phyloP scores from a whole-genome alignment of 2,329 filamentous ascomycete genomes.

The Diaporthe nobilis region DNA sequence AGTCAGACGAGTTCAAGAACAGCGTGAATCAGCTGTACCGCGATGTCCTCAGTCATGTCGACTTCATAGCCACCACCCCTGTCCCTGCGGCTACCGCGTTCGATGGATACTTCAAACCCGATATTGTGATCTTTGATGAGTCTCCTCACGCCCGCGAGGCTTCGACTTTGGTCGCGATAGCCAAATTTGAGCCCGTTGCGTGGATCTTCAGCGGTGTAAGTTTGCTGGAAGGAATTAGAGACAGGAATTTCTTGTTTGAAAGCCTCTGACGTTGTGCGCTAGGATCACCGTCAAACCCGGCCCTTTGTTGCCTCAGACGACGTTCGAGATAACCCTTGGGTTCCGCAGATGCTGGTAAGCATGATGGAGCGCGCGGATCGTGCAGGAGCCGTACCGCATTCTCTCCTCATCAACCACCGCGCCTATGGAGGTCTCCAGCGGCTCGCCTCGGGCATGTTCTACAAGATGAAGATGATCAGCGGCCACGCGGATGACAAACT shows the following conservation, averaged over 20 bases:
- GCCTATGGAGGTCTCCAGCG: constrained; percentile 52
- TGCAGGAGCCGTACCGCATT: constrained; percentile 43
- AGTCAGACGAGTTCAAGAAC: constrained; percentile 47
- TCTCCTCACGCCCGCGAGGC: constrained; percentile 62
- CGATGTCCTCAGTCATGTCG: constrained; percentile 54
- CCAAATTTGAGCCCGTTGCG: constrained; percentile 56
- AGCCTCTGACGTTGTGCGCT: constrained; percentile 45
- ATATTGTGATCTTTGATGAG: constrained; percentile 90
- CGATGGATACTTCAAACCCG: constrained; percentile 76
- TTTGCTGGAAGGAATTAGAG: constrained; percentile 54
- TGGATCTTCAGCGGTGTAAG: constrained; percentile 61
- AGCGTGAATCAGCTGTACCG: constrained; percentile 55
- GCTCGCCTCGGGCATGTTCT: constrained; percentile 59
- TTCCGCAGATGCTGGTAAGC: constrained; percentile 45
- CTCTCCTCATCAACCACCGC: constrained; percentile 50
- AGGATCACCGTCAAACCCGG: constrained; percentile 44
- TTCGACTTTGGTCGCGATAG: constrained; percentile 60
- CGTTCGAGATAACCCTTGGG: constrained; percentile 39
- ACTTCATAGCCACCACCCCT: constrained; percentile 63
- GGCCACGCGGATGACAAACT: constrained; percentile 42
- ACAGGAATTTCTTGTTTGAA: constrained; percentile 43
- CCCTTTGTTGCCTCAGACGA: constrained; percentile 50
- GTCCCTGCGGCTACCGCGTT: constrained; percentile 58
- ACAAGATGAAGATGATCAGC: constrained; percentile 55
- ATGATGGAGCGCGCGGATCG: constrained; percentile 48